A percentile compares a stretch with the other conserved stretches of the same genome.
phyloP scores from a whole-genome alignment of 2,329 filamentous ascomycete genomes.

The Exserohilum turcica region DNA sequence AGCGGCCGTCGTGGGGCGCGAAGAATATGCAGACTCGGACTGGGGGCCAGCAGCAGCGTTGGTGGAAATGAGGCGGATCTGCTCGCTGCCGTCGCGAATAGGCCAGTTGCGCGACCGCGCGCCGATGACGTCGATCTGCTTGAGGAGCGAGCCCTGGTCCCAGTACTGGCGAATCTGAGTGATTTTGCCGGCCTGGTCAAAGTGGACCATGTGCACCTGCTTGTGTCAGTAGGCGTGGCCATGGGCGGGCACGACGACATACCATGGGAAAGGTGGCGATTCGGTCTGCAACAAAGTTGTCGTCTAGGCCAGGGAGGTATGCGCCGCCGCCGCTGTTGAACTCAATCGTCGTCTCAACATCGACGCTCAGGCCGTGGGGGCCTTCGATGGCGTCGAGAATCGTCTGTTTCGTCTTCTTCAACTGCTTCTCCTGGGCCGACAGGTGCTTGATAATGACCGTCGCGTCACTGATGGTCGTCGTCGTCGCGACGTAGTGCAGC shows the following conservation, averaged over 20 bases:
- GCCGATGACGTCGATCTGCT: constrained; percentile 92
- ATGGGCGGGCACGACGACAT: constrained; percentile 28
- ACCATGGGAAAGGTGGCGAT: constrained; percentile 81
- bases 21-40: constrained; percentile 35
- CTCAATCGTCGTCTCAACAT: constrained; percentile 81
- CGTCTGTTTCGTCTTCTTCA: constrained; percentile 83
- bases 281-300: constrained; percentile 89
- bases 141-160: constrained; percentile 93
- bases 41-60: constrained; percentile 55
- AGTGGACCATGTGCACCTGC: constrained; percentile 77
- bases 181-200: constrained; percentile 78
- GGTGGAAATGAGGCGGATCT: constrained; percentile 74
- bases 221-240: constrained; percentile 16
- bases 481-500: constrained; percentile 85
- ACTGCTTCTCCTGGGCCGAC: constrained; percentile 68
- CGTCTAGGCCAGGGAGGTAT: constrained; percentile 87
- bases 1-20: constrained; percentile 42
- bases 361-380: constrained; percentile 69
- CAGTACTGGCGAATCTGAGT: constrained; percentile 86
- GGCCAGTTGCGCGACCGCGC: constrained; percentile 92
- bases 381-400: constrained; percentile 76
- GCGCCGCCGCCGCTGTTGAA: constrained; percentile 81
- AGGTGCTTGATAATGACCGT: constrained; percentile 85
- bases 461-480: constrained; percentile 72
- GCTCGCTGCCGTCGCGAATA: constrained; percentile 83